Percentiles rank a stretch among this genome's conserved stretches.
Evolutionary conservation across 2,329 filamentous ascomycete species (phyloP).

Genomic region (Ophiostoma australiae): DNA sequence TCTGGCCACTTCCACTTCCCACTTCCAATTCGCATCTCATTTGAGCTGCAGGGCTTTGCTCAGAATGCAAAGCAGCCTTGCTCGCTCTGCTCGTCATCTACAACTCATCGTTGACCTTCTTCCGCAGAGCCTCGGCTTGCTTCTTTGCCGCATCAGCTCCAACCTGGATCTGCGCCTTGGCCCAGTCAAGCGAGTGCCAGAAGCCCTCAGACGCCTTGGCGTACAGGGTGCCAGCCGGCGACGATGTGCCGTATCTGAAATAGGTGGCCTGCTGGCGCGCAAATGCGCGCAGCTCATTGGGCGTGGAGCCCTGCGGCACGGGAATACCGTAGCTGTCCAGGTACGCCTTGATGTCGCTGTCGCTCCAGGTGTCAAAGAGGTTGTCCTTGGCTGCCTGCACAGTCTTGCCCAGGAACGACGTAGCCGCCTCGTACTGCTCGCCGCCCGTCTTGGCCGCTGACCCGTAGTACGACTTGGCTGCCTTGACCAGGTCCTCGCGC

Average conservation of each 20-base stretch:
- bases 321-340: slow-evolving; percentile 71
- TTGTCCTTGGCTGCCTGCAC: slow-evolving; percentile 61
- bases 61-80: not conserved
- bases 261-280: slow-evolving; percentile 70
- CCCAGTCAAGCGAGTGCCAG: slow-evolving; percentile 44
- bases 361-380: slow-evolving; percentile 68
- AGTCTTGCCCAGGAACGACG: slow-evolving; percentile 62
- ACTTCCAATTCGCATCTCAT: no score
- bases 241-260: slow-evolving; percentile 69
- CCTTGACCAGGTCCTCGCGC: slow-evolving; percentile 67
- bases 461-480: slow-evolving; percentile 56
- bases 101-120: slow-evolving; percentile 46
- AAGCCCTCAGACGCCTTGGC: slow-evolving; percentile 55
- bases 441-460: slow-evolving; percentile 57
- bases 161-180: slow-evolving; percentile 44
- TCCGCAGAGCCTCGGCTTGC: slow-evolving; percentile 39
- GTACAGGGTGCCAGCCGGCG: slow-evolving; percentile 60
- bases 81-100: slow-evolving; percentile 29
- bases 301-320: slow-evolving; percentile 60
- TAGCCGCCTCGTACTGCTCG: slow-evolving; percentile 59
- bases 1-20: no score
- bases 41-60: no score
- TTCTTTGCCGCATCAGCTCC: slow-evolving; percentile 47
- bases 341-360: slow-evolving; percentile 70
- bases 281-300: slow-evolving; percentile 65